Evolutionary conservation across 768 basidiomycete species (phyloP), one percentile per base, ranked within the genome.

Genomic region (Termitomyces sp.): DNA sequence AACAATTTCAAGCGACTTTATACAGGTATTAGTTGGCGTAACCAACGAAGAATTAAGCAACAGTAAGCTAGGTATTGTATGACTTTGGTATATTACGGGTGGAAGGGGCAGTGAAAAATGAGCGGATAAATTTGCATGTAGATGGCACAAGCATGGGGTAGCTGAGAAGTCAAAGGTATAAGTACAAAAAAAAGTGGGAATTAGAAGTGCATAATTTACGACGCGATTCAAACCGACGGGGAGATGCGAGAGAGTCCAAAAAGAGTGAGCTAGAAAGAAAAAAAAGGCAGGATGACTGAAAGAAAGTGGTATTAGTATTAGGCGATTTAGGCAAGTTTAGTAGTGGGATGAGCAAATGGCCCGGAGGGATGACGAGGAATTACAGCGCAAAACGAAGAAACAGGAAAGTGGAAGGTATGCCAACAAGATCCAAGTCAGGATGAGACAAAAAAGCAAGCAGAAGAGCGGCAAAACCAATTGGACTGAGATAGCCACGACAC

Each of bases 121-220:
- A 53, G 55, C 20, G 53, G 32, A 56, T 53, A 60, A 48, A 51
- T 46, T 51, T 32, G 54, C 32, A 53, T 33, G 55, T 56, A 61
- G 58, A 61, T 58, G 42, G 53, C 58, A 56, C 51, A 42, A 33
- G 44, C 36, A 26, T 28, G 30, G 38, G 57, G 54, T 40, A 52
- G 52, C 20, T 16, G 7, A 49, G 14, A 43, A 58, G 51, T 46
- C 14, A 54, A 44, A 60, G 48, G 56, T 57, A 63, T 60, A 53
- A 33, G 20, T 40, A 55, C 52, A 58, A 43, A 35, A 18, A 24
- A 20, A 24, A 36, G 5, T 6, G 20, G 35, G 57, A 52, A 65
- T 64, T 65, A 65, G 43, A 53, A 53, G 53, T 62, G 60, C 56
- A 62, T 64, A 64, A 57, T 6, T 62, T 61, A 60, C 28, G 16